Conservation (phyloP, 805 yeast genomes). For the Metschnikowia proteae region DNA sequence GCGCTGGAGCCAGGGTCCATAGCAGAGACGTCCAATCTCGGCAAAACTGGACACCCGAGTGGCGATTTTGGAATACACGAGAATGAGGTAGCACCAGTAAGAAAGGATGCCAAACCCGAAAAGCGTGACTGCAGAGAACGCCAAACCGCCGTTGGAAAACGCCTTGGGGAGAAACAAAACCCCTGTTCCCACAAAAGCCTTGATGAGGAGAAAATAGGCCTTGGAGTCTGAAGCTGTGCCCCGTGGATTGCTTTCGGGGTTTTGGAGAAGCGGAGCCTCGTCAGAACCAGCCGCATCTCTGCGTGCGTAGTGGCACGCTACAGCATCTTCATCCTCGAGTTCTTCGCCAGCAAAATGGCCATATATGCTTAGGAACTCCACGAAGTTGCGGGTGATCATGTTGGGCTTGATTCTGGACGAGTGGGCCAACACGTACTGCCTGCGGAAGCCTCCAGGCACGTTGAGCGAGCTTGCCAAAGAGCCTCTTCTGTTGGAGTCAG, state of each 20-base stretch:
- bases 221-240: conserved; percentile 73
- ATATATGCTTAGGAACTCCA: conserved; percentile 72
- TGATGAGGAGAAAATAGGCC: conserved; percentile 66
- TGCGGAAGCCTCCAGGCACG: conserved; percentile 80
- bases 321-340: conserved; percentile 62
- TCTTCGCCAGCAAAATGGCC: conserved; percentile 88
- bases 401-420: conserved; percentile 30
- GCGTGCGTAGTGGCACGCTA: conserved; percentile 44
- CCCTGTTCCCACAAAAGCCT: conserved; percentile 78
- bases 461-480: conserved; percentile 65
- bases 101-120: conserved; percentile 64
- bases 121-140: conserved; percentile 52
- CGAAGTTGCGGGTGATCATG: conserved; percentile 63
- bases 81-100: conserved; percentile 71
- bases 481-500: conserved; percentile 39
- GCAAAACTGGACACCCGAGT: conserved; percentile 73
- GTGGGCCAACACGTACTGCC: conserved; percentile 52
- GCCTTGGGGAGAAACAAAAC: conserved; percentile 68
- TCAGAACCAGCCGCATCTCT: conserved; percentile 19
- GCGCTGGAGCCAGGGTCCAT: conserved; percentile 62
- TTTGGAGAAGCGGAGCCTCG: conserved; percentile 34
- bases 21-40: conserved; percentile 63
- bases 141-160: conserved; percentile 67
- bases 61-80: conserved; percentile 54
- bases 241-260: conserved; percentile 12